Conservation (phyloP, 169 alveolate species). For the Plasmodium blacklocki region DNA sequence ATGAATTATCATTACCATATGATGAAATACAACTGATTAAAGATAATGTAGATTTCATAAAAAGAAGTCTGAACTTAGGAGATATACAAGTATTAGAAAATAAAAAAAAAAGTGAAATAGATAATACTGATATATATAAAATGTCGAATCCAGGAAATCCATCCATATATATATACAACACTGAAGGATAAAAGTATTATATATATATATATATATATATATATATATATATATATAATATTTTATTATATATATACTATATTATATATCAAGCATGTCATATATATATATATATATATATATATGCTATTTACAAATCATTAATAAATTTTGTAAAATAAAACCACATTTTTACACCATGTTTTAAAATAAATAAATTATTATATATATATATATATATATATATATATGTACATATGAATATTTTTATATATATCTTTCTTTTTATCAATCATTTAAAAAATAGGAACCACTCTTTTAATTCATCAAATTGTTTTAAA, state of each 20-base stretch:
- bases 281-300: too few species aligned
- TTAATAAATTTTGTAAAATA: too few species aligned
- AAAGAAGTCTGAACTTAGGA: conserved; percentile 53
- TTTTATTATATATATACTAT: not conserved
- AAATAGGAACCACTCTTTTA: too few species aligned
- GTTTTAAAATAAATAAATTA: too few species aligned
- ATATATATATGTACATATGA: too few species aligned
- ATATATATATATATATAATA: not conserved
- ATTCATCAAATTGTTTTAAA: too few species aligned
- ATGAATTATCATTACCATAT: conserved; percentile 83
- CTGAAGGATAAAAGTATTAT: not conserved
- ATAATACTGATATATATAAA: conserved; percentile 77
- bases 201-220: not conserved
- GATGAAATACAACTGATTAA: conserved; percentile 78
- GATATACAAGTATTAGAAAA: conserved; percentile 81
- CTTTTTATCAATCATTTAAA: too few species aligned
- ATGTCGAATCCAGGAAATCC: conserved; percentile 85
- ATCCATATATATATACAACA: conserved; percentile 80
- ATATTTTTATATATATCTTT: too few species aligned
- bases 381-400: too few species aligned
- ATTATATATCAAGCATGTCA: too few species aligned
- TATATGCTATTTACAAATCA: too few species aligned
- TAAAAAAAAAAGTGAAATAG: conserved; percentile 72
- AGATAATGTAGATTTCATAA: conserved; percentile 64
- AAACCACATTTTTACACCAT: too few species aligned